Percentiles rank a stretch among this genome's conserved stretches.
These are phyloP conservation scores for Amphibolis antarctica DNA, from an alignment of 106 monocot genomes.

Conservation along the genomic window DNA sequence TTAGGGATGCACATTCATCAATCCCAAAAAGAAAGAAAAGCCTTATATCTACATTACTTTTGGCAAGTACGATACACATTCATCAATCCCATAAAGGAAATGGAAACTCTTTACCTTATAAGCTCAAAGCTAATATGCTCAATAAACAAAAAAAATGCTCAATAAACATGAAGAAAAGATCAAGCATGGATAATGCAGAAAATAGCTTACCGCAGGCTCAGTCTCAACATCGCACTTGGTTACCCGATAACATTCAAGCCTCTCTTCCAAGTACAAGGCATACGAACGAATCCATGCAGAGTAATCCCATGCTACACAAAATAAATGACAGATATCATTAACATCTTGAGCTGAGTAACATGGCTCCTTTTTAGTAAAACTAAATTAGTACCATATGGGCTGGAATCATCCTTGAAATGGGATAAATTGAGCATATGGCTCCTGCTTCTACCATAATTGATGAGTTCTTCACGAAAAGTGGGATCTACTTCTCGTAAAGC, in stretches of 20 bases:
- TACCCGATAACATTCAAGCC: slow-evolving; percentile 80
- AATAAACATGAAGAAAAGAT: not conserved
- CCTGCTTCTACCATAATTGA: slow-evolving; percentile 83
- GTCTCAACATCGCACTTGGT: slow-evolving; percentile 80
- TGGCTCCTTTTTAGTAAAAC: not conserved
- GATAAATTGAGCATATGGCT: slow-evolving; percentile 81
- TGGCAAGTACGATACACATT: too few species aligned
- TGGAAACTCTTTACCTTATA: not conserved
- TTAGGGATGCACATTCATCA: too few species aligned
- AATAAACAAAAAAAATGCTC: not conserved
- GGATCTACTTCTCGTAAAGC: slow-evolving; percentile 92
- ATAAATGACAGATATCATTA: slow-evolving; percentile 4
- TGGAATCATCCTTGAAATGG: slow-evolving; percentile 98
- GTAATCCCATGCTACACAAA: slow-evolving; percentile 78
- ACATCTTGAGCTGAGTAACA: not conserved
- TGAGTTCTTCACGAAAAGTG: slow-evolving; percentile 90
- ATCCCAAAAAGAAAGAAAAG: too few species aligned
- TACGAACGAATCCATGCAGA: slow-evolving; percentile 90
- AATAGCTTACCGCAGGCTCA: slow-evolving; percentile 57
- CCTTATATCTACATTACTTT: too few species aligned
- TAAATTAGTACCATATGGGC: slow-evolving; percentile 55
- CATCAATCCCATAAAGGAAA: too few species aligned
- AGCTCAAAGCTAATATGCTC: not conserved
- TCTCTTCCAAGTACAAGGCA: slow-evolving; percentile 90
- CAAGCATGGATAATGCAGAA: not conserved